phyloP scores from a whole-genome alignment of 768 basidiomycete species.

The Lactarius evosmus region DNA sequence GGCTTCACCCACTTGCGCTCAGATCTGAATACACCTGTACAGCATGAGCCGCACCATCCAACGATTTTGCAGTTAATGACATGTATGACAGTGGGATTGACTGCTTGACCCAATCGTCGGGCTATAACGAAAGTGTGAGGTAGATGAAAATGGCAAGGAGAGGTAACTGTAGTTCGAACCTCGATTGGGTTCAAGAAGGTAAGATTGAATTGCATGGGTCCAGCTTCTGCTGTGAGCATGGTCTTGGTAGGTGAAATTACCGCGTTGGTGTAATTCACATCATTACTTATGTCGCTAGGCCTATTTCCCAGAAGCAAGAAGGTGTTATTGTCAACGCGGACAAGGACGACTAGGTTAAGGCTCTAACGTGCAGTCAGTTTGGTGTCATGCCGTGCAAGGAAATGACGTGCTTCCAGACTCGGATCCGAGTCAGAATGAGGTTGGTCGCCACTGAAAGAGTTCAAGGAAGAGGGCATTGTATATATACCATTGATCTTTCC shows the following conservation, averaged over 20 bases:
- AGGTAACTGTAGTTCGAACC: conserved; percentile 25
- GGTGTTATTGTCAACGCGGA: conserved; percentile 18
- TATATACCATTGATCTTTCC: conserved; percentile 16
- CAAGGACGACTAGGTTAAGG: conserved; percentile 16
- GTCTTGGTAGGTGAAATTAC: conserved; percentile 39
- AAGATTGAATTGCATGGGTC: conserved; percentile 37
- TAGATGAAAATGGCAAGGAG: background rate
- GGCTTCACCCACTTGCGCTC: conserved; percentile 33
- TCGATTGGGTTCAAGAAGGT: conserved; percentile 42
- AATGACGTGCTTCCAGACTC: too few relatives aligned
- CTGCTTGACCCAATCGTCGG: conserved; percentile 37
- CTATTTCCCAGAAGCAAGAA: conserved; percentile 26
- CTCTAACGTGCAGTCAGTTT: background rate
- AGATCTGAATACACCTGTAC: conserved; percentile 43
- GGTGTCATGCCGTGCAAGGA: background rate
- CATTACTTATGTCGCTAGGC: conserved; percentile 1
- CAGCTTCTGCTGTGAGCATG: conserved; percentile 35
- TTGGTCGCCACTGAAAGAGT: too few relatives aligned
- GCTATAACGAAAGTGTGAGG: conserved; percentile 28
- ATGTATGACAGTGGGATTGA: conserved; percentile 43
- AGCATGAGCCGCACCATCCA: conserved; percentile 35
- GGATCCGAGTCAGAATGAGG: too few relatives aligned
- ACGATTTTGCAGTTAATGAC: conserved; percentile 32
- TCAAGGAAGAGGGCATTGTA: conserved; percentile 30
- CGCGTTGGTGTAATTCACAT: conserved; percentile 27